Percentiles rank a stretch among this genome's conserved stretches.
These are phyloP conservation scores for Epichloe sp. DNA, from an alignment of 2,329 filamentous ascomycete genomes.

Conservation along the genomic window DNA sequence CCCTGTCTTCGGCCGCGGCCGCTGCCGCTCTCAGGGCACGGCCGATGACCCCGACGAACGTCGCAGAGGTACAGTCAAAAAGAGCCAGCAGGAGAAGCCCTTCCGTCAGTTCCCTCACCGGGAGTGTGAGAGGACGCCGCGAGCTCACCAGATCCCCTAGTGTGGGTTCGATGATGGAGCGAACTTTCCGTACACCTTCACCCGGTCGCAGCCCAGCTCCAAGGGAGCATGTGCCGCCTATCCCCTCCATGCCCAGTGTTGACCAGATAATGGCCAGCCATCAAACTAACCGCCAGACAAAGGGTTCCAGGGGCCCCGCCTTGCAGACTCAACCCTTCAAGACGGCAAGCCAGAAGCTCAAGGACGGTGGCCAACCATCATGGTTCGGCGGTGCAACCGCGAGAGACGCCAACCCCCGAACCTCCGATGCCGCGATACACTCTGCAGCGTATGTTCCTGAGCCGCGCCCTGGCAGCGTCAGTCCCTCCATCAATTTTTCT, in stretches of 20 bases:
- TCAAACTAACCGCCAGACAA: slow-evolving; percentile 12
- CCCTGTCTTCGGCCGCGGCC: slow-evolving; percentile 73
- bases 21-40: slow-evolving; percentile 71
- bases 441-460: slow-evolving; percentile 17
- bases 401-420: slow-evolving; percentile 34
- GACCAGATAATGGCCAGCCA: slow-evolving; percentile 14
- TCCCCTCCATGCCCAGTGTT: slow-evolving; percentile 56
- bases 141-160: slow-evolving; percentile 54
- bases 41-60: slow-evolving; percentile 63
- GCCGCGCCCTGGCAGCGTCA: slow-evolving; percentile 30
- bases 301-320: slow-evolving; percentile 25
- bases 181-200: slow-evolving; percentile 73
- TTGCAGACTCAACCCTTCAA: slow-evolving; percentile 36
- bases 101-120: slow-evolving; percentile 56
- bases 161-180: slow-evolving; percentile 72
- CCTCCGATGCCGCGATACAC: slow-evolving; percentile 27
- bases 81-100: slow-evolving; percentile 61
- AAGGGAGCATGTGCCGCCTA: slow-evolving; percentile 46
- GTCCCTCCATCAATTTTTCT: slow-evolving; percentile 45
- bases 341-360: slow-evolving; percentile 39
- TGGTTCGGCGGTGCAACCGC: slow-evolving; percentile 36
- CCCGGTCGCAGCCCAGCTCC: slow-evolving; percentile 33
- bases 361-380: slow-evolving; percentile 25
- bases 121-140: slow-evolving; percentile 25
- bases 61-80: slow-evolving; percentile 78